phyloP scores from a whole-genome alignment of 192 early-diverging fungal species.

The Gryganskiella cystojenkinii region DNA sequence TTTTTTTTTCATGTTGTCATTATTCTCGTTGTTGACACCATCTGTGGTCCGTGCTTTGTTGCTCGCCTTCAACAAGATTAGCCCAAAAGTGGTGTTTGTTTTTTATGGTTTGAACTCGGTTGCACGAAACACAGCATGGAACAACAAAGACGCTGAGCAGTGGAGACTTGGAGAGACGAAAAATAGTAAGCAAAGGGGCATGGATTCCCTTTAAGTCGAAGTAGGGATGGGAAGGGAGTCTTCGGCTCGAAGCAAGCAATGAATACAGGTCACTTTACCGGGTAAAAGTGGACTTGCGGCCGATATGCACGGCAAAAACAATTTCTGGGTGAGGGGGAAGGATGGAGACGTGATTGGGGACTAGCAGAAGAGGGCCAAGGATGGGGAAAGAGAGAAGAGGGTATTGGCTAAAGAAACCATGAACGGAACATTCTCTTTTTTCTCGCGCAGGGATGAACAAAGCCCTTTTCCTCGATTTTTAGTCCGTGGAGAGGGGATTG shows the following conservation, averaged over 20 bases:
- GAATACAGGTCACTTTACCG: too few species aligned
- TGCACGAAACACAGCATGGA: not conserved
- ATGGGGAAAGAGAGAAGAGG: not conserved
- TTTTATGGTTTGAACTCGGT: not conserved
- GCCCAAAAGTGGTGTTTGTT: not conserved
- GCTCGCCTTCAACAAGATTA: too few species aligned
- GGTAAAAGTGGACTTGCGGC: too few species aligned
- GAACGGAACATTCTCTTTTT: too few species aligned
- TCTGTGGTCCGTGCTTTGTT: conserved; percentile 10
- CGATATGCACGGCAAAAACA: too few species aligned
- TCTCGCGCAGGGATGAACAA: not conserved
- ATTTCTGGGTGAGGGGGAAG: too few species aligned
- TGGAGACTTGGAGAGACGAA: not conserved
- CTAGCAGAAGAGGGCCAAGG: not conserved
- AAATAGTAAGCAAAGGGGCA: not conserved
- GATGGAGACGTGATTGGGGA: too few species aligned
- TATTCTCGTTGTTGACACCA: conserved; percentile 5
- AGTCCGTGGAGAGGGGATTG: not conserved
- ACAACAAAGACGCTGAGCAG: not conserved
- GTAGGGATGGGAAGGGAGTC: not conserved
- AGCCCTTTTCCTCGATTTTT: not conserved
- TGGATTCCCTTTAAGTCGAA: not conserved
- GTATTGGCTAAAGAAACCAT: not conserved
- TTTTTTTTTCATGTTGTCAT: conserved; percentile 10
- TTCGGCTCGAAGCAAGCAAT: too few species aligned